Base-by-base conservation (phyloP, 257 asterid genomes). In the Salvia miltiorrhiza region DNA sequence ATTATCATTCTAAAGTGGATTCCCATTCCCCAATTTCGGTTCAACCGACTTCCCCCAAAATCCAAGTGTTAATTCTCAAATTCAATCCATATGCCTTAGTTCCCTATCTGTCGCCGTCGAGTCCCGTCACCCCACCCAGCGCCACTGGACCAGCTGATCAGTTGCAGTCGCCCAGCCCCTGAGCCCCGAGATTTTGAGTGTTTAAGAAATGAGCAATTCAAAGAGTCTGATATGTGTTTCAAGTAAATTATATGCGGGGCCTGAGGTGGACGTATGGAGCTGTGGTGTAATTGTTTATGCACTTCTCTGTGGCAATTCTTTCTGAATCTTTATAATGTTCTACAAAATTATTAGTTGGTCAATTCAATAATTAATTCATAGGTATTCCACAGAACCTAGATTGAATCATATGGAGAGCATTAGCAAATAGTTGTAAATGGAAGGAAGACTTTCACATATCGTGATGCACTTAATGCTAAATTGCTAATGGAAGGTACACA, bases 261-360 rank as follows among this genome's bases (percentile, higher is more conserved):
- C 98, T 6, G 98, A 90, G 72, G 97, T 92, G 50, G 98, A 90
- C 54, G 97, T 92, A 17, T 92, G 98, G 98, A 92, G 98, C 85
- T 92, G 98, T 71, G 98, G 98, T 47, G 98, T 92, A 55, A 92
- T 90, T 82, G 88, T 90, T 10, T 92, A 92, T 77, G 97, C 97
- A 48, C 97, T 92, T 81, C 97, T 92, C 65, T 92, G 98, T 80
- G 98, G 98, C 56, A 92, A 35, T 28, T 59, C 48, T 39, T 33
- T 50, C 0, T 3, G n/a, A 50, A 67, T 21, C 21, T 20, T 60
- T 33, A 20, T 43, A 19, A 35, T 65, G 37, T 14, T 59, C 65
- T 3, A 21, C 28, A 28, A 19, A 5, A 49, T 69, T 63, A 58
- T 47, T 62, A 14, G 60, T 44, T 61, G 16, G 24, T 3, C 65